These are phyloP conservation scores for Penicillium palitans DNA, from an alignment of 2,329 filamentous ascomycete species.

Conservation along the genomic window DNA sequence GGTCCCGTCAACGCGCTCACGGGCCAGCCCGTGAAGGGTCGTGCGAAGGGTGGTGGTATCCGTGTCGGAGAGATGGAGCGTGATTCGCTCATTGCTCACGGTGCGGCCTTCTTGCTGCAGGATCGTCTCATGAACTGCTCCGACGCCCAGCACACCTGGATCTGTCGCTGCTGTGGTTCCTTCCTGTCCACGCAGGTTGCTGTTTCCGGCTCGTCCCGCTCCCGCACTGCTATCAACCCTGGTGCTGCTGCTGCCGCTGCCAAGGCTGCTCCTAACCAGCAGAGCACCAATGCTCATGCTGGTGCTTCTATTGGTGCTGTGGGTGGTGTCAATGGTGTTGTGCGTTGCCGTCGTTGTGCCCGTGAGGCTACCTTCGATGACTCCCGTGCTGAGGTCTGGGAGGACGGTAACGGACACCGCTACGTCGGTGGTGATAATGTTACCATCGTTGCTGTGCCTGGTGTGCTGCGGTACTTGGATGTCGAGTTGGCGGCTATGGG, in stretches of 20 bases:
- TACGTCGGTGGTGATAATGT: conserved; percentile 90
- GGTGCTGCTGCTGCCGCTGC: conserved; percentile 33
- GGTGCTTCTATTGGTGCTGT: conserved; percentile 56
- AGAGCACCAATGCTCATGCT: conserved; percentile 42
- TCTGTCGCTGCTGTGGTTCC: conserved; percentile 84
- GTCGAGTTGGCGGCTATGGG: conserved; percentile 97
- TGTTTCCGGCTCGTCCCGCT: conserved; percentile 34
- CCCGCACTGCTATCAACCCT: conserved; percentile 31
- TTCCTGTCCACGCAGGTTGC: conserved; percentile 78
- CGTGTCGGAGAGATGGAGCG: conserved; percentile 99
- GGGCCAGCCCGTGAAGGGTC: conserved; percentile 94
- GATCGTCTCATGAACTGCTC: conserved; percentile 97
- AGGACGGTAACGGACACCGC: conserved; percentile 80
- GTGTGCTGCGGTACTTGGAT: conserved; percentile 88
- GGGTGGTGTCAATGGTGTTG: conserved; percentile 60
- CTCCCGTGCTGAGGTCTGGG: conserved; percentile 76
- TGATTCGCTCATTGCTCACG: conserved; percentile 90
- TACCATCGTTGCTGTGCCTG: conserved; percentile 86
- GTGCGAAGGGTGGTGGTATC: conserved; percentile 95
- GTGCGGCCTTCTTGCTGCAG: conserved; percentile 90
- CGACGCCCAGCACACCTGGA: conserved; percentile 85
- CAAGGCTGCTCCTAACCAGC: conserved; percentile 34
- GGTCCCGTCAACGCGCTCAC: conserved; percentile 88
- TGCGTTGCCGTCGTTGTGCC: conserved; percentile 79
- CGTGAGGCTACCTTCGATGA: conserved; percentile 61